These are phyloP conservation scores for Penicillium sp. DNA, from an alignment of 2,329 filamentous ascomycete genomes.

Conservation along the genomic window DNA sequence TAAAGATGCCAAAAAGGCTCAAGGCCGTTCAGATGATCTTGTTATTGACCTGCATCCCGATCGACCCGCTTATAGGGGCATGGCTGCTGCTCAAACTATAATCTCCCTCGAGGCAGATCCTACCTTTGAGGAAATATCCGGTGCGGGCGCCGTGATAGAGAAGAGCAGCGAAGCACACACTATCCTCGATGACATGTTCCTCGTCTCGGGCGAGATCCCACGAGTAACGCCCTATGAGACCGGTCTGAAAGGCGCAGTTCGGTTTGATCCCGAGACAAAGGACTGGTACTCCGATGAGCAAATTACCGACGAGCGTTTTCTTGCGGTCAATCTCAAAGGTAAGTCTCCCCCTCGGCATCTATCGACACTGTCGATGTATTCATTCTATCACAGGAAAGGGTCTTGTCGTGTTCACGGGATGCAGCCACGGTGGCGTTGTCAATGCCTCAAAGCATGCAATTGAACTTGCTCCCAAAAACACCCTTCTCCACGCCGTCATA, in stretches of 20 bases:
- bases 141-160: slow-evolving; percentile 43
- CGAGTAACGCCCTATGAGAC: slow-evolving; percentile 52
- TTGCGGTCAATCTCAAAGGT: slow-evolving; percentile 57
- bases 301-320: slow-evolving; percentile 55
- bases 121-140: slow-evolving; percentile 49
- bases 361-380: neutral
- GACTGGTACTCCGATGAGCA: slow-evolving; percentile 52
- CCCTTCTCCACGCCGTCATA: slow-evolving; percentile 52
- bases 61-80: slow-evolving; percentile 53
- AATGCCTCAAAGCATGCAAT: slow-evolving; percentile 52
- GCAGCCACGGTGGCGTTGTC: slow-evolving; percentile 57
- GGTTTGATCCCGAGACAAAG: slow-evolving; percentile 40
- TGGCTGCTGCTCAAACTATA: slow-evolving; percentile 42
- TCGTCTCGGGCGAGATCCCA: slow-evolving; percentile 57
- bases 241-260: slow-evolving; percentile 48
- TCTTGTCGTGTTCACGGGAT: slow-evolving; percentile 57
- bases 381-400: slow-evolving; percentile 45
- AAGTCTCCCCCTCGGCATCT: neutral
- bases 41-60: slow-evolving; percentile 54
- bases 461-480: slow-evolving; percentile 35
- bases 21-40: slow-evolving; percentile 28
- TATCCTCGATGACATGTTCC: slow-evolving; percentile 52
- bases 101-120: slow-evolving; percentile 57
- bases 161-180: slow-evolving; percentile 45
- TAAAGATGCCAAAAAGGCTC: slow-evolving; percentile 39